Evolutionary conservation across 495 filamentous ascomycete genomes (phyloP).

Genomic region (Xanthoparmelia taractica): DNA sequence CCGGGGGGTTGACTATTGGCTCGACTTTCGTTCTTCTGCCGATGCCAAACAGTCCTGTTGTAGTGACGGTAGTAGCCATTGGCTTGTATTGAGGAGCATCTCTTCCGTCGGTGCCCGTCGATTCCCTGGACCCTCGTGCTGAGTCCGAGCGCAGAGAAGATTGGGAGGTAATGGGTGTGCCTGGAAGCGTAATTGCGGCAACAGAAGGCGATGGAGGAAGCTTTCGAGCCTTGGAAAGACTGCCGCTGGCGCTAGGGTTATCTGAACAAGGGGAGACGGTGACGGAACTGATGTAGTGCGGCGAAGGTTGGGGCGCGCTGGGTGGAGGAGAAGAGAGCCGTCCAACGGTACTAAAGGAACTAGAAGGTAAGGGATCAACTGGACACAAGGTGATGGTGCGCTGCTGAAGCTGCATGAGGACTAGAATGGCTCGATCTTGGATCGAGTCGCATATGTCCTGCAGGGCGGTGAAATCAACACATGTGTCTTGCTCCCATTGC

Average conservation of each 20-base stretch:
- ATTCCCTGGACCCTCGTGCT: slow-evolving; percentile 9
- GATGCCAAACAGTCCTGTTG: slow-evolving; percentile 17
- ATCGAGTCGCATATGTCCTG: slow-evolving; percentile 26
- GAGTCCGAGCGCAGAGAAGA: background rate
- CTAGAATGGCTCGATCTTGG: slow-evolving; percentile 23
- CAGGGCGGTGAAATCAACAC: slow-evolving; percentile 35
- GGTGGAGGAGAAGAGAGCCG: background rate
- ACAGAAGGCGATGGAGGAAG: slow-evolving; percentile 3
- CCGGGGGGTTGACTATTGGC: slow-evolving; percentile 6
- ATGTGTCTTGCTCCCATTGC: slow-evolving; percentile 32
- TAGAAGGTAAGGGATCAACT: slow-evolving; percentile 11
- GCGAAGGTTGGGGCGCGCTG: background rate
- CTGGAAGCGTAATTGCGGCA: background rate
- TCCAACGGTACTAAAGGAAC: background rate
- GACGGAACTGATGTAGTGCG: background rate
- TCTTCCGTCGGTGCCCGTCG: background rate
- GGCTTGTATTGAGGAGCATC: slow-evolving; percentile 19
- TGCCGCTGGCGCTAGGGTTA: background rate
- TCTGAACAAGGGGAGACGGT: background rate
- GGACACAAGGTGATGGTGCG: slow-evolving; percentile 22
- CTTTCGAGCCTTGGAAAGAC: background rate
- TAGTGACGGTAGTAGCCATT: slow-evolving; percentile 20
- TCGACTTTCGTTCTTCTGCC: slow-evolving; percentile 19
- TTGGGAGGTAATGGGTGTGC: slow-evolving; percentile 3
- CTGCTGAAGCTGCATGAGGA: slow-evolving; percentile 25